Evolutionary conservation across 2,329 filamentous ascomycete species (phyloP).

Genomic region (Talaromyces atroroseus): DNA sequence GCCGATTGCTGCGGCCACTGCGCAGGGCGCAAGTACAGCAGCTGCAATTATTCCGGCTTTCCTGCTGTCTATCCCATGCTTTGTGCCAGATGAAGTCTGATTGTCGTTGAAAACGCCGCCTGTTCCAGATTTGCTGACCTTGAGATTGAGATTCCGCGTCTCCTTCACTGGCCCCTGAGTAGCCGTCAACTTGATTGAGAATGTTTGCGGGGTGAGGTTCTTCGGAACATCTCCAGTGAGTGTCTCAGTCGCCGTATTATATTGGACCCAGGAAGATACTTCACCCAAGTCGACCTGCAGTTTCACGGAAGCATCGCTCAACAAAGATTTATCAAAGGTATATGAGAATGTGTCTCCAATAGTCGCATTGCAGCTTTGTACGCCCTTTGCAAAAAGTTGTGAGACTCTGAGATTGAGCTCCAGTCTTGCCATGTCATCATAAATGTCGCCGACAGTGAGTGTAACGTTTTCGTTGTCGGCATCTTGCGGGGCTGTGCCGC

Average conservation of each 20-base stretch:
- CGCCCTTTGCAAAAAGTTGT: slow-evolving; percentile 39
- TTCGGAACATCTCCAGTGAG: slow-evolving; percentile 48
- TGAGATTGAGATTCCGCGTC: slow-evolving; percentile 42
- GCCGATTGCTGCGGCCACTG: slow-evolving; percentile 23
- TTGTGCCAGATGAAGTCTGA: slow-evolving; percentile 17
- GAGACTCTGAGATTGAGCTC: slow-evolving; percentile 46
- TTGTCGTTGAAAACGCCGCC: slow-evolving; percentile 17
- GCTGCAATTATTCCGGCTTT: slow-evolving; percentile 36
- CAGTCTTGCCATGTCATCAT: slow-evolving; percentile 54
- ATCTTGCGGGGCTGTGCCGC: slow-evolving; percentile 58
- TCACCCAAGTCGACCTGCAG: slow-evolving; percentile 42
- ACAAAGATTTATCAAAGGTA: slow-evolving; percentile 40
- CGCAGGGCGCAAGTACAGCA: slow-evolving; percentile 31
- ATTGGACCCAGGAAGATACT: slow-evolving; percentile 46
- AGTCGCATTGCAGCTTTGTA: slow-evolving; percentile 44
- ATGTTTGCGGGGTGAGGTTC: slow-evolving; percentile 31
- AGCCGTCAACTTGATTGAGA: slow-evolving; percentile 42
- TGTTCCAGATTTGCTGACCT: slow-evolving; percentile 20
- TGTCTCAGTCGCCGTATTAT: slow-evolving; percentile 39
- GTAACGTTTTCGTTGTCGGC: slow-evolving; percentile 58
- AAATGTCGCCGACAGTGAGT: slow-evolving; percentile 55
- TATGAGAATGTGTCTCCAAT: slow-evolving; percentile 47
- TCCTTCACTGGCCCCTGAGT: slow-evolving; percentile 35
- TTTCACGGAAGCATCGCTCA: slow-evolving; percentile 36
- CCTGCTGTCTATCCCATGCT: slow-evolving; percentile 18